These are phyloP conservation scores for Tolypocladium nubicola DNA, from an alignment of 2,329 filamentous ascomycete species.

Conservation along the genomic window DNA sequence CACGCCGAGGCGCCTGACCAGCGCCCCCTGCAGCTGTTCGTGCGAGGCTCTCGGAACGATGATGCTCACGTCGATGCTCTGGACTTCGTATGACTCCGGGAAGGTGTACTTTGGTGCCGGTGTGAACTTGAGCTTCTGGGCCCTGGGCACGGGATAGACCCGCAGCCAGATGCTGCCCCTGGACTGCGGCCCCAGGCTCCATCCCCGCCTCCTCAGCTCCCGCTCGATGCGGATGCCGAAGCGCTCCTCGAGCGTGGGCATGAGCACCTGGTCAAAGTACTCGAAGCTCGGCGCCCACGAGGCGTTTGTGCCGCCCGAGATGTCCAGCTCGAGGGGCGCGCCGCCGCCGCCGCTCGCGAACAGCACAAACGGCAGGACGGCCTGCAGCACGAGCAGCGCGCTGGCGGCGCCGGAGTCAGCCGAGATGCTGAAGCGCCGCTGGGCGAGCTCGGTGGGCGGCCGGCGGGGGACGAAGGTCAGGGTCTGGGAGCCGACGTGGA, in stretches of 20 bases:
- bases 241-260: constrained; percentile 39
- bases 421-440: constrained; percentile 36
- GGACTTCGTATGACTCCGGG: constrained; percentile 24
- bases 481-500: constrained; percentile 38
- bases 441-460: constrained; percentile 25
- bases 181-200: constrained; percentile 33
- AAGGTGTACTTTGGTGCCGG: constrained; percentile 9
- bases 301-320: constrained; percentile 51
- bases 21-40: constrained; percentile 24
- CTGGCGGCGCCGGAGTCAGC: constrained; percentile 42
- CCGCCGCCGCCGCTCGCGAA: constrained; percentile 35
- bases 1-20: constrained; percentile 27
- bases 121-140: constrained; percentile 26
- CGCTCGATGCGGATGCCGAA: constrained; percentile 39
- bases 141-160: constrained; percentile 18
- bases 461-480: constrained; percentile 35
- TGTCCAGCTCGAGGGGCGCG: constrained; percentile 35
- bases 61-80: constrained; percentile 38
- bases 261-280: constrained; percentile 50
- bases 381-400: constrained; percentile 47
- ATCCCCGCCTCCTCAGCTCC: constrained; percentile 34
- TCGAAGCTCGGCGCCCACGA: constrained; percentile 47
- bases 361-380: constrained; percentile 47
- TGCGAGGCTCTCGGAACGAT: constrained; percentile 36
- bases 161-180: constrained; percentile 34